Conservation (phyloP, 441 rosid genomes). For the Populus tomentosa region DNA sequence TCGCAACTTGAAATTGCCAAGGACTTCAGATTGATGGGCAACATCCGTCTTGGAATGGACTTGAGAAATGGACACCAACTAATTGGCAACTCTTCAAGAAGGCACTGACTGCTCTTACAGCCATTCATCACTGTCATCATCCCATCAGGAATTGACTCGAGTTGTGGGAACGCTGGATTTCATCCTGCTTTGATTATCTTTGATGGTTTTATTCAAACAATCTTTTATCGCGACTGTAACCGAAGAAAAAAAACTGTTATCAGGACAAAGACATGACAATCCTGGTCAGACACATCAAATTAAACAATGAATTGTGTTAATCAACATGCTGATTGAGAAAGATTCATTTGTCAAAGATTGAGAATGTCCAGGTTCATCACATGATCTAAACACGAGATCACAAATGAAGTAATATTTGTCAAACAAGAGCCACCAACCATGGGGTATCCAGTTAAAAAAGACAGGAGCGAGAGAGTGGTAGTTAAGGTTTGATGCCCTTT, state of each 20-base stretch:
- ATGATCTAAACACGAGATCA: constrained; percentile 1
- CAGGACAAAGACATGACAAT: constrained; percentile 94
- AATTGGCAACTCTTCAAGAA: neutral
- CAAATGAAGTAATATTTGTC: neutral
- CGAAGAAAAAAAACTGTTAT: constrained; percentile 47
- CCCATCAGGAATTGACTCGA: constrained; percentile 16
- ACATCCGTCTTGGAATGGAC: neutral
- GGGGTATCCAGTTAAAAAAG: constrained; percentile 75
- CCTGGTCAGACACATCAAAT: constrained; percentile 54
- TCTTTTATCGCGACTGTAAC: no score
- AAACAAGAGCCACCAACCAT: constrained; percentile 49
- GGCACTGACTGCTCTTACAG: neutral
- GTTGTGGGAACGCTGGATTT: constrained; percentile 57
- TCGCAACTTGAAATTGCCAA: neutral
- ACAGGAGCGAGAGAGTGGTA: constrained; percentile 64
- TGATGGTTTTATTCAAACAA: constrained; percentile 46
- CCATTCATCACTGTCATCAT: neutral
- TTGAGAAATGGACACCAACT: neutral
- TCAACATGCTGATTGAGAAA: constrained; percentile 5
- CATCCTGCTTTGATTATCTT: constrained; percentile 45
- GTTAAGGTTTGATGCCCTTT: constrained; percentile 55
- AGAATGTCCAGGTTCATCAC: constrained; percentile 15
- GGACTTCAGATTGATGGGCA: neutral
- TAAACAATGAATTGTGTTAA: constrained; percentile 1
- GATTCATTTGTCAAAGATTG: constrained; percentile 2